Evolutionary conservation across 2,329 filamentous ascomycete species (phyloP).

Genomic region (Neoscytalidium dimidiatum): DNA sequence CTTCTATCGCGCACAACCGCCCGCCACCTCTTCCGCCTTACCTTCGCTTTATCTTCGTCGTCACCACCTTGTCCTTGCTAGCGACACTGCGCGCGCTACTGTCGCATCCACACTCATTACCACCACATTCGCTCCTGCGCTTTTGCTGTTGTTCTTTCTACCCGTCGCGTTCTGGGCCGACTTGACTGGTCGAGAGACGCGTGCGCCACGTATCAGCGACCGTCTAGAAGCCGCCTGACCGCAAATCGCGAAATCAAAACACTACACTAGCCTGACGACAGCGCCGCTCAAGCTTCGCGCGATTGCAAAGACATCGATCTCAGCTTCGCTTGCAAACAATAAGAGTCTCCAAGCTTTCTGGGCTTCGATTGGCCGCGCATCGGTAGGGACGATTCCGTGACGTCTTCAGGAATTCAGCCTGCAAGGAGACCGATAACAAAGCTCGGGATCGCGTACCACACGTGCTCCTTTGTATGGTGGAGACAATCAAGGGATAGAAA

Average conservation of each 20-base stretch:
- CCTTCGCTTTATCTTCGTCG: background rate
- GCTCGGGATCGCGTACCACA: slow-evolving; percentile 3
- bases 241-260: slow-evolving; percentile 1
- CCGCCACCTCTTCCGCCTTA: background rate
- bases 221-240: background rate
- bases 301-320: background rate
- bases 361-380: background rate
- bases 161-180: background rate
- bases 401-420: slow-evolving; percentile 15
- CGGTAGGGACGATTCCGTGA: background rate
- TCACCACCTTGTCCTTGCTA: background rate
- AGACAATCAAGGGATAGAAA: slow-evolving; percentile 18
- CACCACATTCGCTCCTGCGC: slow-evolving; percentile 11
- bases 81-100: slow-evolving; percentile 13
- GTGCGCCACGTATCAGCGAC: slow-evolving; percentile 12
- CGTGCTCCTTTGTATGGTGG: slow-evolving; percentile 15
- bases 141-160: slow-evolving; percentile 1
- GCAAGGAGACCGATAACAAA: slow-evolving; percentile 14
- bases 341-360: slow-evolving; percentile 10
- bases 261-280: background rate
- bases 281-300: background rate
- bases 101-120: slow-evolving; percentile 20
- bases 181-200: background rate
- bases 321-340: background rate
- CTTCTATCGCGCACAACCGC: slow-evolving; percentile 11